These are phyloP conservation scores for Nevesoporus exiguus DNA, from an alignment of 768 basidiomycete genomes.

Conservation along the genomic window DNA sequence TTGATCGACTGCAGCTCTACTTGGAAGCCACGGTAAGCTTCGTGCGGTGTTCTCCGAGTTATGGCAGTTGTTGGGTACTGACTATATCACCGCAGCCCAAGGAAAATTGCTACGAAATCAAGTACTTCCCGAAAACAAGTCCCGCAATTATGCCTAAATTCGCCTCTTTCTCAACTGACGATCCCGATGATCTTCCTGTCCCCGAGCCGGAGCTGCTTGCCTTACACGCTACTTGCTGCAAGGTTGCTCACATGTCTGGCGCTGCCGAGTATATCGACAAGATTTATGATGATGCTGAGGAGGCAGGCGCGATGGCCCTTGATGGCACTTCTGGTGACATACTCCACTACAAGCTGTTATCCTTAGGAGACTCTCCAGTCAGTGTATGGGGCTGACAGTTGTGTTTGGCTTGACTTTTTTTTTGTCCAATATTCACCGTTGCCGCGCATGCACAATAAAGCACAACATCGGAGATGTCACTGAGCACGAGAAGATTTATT, in stretches of 20 bases:
- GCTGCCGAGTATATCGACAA: slow-evolving; percentile 15
- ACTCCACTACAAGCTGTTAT: background rate
- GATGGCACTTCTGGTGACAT: background rate
- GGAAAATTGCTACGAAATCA: slow-evolving; percentile 6
- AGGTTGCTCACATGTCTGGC: slow-evolving; percentile 24
- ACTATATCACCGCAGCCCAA: background rate
- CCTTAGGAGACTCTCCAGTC: background rate
- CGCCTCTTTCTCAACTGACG: slow-evolving; percentile 1
- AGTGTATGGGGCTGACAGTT: too few species aligned
- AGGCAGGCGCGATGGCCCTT: background rate
- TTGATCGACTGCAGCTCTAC: slow-evolving; percentile 4
- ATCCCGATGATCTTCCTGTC: slow-evolving; percentile 5
- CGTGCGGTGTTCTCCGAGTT: background rate
- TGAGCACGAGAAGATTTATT: too few species aligned
- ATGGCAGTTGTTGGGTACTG: background rate
- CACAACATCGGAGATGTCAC: too few species aligned
- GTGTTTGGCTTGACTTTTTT: too few species aligned
- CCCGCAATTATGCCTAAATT: background rate
- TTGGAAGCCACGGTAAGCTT: slow-evolving; percentile 6
- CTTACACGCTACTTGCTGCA: slow-evolving; percentile 21
- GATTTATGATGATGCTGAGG: background rate
- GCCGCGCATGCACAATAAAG: too few species aligned
- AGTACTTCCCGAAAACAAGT: background rate
- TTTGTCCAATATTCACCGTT: too few species aligned
- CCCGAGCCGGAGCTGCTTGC: slow-evolving; percentile 10